Conservation (phyloP, 192 early-diverging fungal species). For the Phlyctochytrium bullatum region DNA sequence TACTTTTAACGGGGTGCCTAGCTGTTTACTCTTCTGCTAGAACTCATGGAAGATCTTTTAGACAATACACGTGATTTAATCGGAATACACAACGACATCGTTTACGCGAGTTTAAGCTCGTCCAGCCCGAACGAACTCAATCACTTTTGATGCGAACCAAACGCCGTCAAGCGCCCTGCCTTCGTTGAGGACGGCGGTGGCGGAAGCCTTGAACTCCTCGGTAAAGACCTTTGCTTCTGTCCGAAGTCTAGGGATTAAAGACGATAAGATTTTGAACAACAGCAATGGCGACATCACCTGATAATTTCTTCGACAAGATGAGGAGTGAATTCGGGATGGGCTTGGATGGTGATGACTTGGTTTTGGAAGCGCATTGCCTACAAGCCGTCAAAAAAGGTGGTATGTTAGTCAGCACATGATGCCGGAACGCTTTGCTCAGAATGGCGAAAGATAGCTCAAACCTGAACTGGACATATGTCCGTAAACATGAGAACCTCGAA, state of each 20-base stretch:
- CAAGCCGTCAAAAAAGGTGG: neutral
- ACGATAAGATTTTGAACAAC: constrained; percentile 9
- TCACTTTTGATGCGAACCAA: too few species aligned
- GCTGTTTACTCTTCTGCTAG: too few species aligned
- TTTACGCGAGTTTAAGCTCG: too few species aligned
- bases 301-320: constrained; percentile 12
- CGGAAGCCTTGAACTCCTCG: neutral
- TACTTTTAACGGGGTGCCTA: too few species aligned
- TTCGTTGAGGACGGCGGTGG: constrained; percentile 2
- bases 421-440: too few species aligned
- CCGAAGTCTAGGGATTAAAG: constrained; percentile 2
- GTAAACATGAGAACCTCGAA: constrained; percentile 61
- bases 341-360: constrained; percentile 18
- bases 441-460: constrained; percentile 10
- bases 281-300: neutral
- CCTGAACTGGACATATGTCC: constrained; percentile 55
- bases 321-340: constrained; percentile 18
- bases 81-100: too few species aligned
- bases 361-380: constrained; percentile 9
- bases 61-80: too few species aligned
- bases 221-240: constrained; percentile 11
- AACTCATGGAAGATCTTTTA: too few species aligned
- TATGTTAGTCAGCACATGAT: too few species aligned
- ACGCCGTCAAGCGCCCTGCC: neutral
- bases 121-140: too few species aligned